Percentiles rank a stretch among this genome's conserved stretches.
Conservation (phyloP, 257 asterid genomes). For the Paraleonurus japonicus region DNA sequence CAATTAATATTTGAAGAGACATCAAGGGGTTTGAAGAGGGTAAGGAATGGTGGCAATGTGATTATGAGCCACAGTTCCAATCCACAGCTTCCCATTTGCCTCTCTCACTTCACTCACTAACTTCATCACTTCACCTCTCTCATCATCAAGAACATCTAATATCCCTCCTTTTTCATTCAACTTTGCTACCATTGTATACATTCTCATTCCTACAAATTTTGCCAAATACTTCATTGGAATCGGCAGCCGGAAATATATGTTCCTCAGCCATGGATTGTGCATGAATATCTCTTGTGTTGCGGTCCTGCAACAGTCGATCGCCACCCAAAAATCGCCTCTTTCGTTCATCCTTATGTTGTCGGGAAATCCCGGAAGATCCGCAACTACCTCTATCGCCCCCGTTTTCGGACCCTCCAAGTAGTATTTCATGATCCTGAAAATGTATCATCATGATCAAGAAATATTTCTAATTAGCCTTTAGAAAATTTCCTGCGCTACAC, state of each 20-base stretch:
- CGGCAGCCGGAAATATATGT: conserved; percentile 69
- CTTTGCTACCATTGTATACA: conserved; percentile 67
- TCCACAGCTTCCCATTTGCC: conserved; percentile 75
- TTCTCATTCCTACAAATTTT: conserved; percentile 59
- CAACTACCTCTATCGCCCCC: conserved; percentile 49
- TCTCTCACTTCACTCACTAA: conserved; percentile 87
- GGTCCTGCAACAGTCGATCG: conserved; percentile 88
- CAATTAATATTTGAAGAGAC: neutral
- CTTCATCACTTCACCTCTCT: conserved; percentile 77
- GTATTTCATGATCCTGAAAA: conserved; percentile 63
- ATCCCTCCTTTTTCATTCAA: conserved; percentile 62
- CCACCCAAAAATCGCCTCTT: conserved; percentile 83
- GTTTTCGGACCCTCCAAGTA: conserved; percentile 59
- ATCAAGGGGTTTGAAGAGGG: conserved; percentile 33
- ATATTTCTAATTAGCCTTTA: too few species aligned
- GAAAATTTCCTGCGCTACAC: too few species aligned
- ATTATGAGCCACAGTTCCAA: conserved; percentile 94
- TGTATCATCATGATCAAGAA: neutral
- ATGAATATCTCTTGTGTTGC: conserved; percentile 56
- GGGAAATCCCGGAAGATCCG: conserved; percentile 82
- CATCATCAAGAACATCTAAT: conserved; percentile 85
- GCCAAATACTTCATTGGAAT: conserved; percentile 68
- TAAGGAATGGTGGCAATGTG: conserved; percentile 80
- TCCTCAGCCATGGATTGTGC: conserved; percentile 70
- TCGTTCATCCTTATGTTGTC: conserved; percentile 73